These are phyloP conservation scores for Vanilla planifolia DNA, from an alignment of 106 monocot species.

Conservation along the genomic window DNA sequence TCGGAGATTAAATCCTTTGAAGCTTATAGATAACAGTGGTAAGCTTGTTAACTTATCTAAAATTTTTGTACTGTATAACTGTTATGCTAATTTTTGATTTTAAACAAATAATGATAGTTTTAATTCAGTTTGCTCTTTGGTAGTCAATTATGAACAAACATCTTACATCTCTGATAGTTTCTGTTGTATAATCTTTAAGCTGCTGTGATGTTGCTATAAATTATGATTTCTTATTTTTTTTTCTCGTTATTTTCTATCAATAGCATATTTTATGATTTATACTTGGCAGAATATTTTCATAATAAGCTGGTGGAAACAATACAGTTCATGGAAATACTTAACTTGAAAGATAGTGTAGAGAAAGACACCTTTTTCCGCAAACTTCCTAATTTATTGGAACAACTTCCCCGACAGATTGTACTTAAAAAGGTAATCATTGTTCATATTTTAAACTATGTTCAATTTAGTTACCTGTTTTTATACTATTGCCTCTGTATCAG, in stretches of 20 bases:
- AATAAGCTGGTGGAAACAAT: slow-evolving; percentile 98
- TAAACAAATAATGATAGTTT: neutral
- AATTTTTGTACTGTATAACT: no score
- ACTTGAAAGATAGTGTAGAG: slow-evolving; percentile 97
- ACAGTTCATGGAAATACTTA: slow-evolving; percentile 97
- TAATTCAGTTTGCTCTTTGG: slow-evolving; percentile 1
- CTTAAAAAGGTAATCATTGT: slow-evolving; percentile 69
- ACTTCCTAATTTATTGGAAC: slow-evolving; percentile 88
- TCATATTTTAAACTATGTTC: neutral
- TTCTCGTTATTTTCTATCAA: neutral
- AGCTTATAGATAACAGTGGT: slow-evolving; percentile 90
- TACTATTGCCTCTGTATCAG: slow-evolving; percentile 24
- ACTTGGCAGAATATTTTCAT: slow-evolving; percentile 85
- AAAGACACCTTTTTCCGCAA: slow-evolving; percentile 95
- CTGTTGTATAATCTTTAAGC: neutral
- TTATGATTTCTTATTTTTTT: neutral
- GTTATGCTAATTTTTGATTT: neutral
- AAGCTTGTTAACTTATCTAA: slow-evolving; percentile 23
- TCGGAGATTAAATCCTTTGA: slow-evolving; percentile 84
- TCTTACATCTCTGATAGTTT: neutral
- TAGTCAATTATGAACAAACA: neutral
- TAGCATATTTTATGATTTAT: neutral
- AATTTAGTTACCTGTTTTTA: neutral
- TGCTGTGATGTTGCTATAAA: neutral
- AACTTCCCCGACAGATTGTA: slow-evolving; percentile 89